A percentile compares a stretch with the other conserved stretches of the same genome.
Conservation (phyloP, 2,329 filamentous ascomycete species). For the Trichoderma sp. region DNA sequence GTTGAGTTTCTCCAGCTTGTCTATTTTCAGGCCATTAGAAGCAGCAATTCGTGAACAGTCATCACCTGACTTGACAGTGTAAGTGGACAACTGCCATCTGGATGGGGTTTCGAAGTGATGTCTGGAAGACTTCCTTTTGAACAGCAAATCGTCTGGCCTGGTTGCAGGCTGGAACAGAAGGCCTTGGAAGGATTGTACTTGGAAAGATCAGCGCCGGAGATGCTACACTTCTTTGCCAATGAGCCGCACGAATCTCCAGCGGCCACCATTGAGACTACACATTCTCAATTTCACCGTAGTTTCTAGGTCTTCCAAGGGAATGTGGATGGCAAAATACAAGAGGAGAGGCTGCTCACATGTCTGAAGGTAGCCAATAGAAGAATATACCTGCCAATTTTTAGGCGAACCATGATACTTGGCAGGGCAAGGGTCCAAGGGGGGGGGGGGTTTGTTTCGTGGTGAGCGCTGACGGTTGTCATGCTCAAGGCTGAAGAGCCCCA, state of each 20-base stretch:
- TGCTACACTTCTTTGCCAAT: neutral
- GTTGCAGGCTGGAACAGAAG: conserved; percentile 34
- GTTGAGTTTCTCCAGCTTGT: conserved; percentile 27
- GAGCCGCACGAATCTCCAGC: neutral
- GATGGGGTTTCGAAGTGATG: conserved; percentile 30
- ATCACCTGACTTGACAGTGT: conserved; percentile 33
- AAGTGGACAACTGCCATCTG: conserved; percentile 37
- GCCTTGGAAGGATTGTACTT: conserved; percentile 38
- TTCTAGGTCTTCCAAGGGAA: neutral
- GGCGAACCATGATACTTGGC: neutral
- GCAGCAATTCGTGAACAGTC: conserved; percentile 33
- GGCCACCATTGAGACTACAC: neutral
- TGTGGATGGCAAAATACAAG: neutral
- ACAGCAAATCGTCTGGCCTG: conserved; percentile 38
- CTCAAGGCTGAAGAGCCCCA: neutral
- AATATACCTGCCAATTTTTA: neutral
- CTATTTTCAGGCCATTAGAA: conserved; percentile 20
- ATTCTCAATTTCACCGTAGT: neutral
- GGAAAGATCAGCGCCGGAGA: conserved; percentile 13
- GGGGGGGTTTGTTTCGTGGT: neutral
- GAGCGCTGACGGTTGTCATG: neutral
- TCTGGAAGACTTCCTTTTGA: conserved; percentile 30
- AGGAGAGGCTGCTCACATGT: neutral
- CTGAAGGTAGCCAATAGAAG: neutral
- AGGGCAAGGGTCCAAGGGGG: neutral